phyloP scores from a whole-genome alignment of 345 rosid genomes.

The Eucalyptus leucophloia region DNA sequence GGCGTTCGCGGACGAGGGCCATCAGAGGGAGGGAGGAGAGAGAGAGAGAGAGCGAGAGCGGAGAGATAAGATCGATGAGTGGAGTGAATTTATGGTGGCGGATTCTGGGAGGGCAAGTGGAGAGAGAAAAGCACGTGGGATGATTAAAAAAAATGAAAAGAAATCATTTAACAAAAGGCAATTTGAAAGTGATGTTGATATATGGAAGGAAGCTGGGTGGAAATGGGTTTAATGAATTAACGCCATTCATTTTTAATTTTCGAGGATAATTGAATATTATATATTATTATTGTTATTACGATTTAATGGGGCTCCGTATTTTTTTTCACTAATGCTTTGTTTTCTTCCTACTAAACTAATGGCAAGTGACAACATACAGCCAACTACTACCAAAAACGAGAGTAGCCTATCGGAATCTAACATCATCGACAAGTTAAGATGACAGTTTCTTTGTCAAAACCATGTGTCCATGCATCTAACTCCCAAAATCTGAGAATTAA shows the following conservation, averaged over 20 bases:
- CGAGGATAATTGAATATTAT: not conserved
- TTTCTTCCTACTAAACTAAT: not conserved
- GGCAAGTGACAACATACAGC: not conserved
- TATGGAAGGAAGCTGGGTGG: not conserved
- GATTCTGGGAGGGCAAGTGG: not conserved
- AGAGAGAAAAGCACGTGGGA: not conserved
- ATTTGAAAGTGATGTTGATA: not conserved
- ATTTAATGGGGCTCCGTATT: not conserved
- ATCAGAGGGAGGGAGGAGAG: not conserved
- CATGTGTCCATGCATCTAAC: not conserved
- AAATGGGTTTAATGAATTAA: not conserved
- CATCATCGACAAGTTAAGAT: not conserved
- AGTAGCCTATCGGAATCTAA: not conserved
- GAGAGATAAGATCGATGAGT: not conserved
- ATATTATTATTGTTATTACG: not conserved
- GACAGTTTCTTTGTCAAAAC: not conserved
- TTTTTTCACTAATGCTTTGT: not conserved
- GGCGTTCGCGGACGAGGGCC: conserved; percentile 72
- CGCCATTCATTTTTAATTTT: not conserved
- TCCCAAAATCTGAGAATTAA: not conserved
- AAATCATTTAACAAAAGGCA: not conserved
- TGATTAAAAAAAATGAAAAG: not conserved
- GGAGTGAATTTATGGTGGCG: not conserved
- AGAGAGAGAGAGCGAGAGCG: not conserved
- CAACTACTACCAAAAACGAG: not conserved